A percentile compares a stretch with the other conserved stretches of the same genome.
Conservation (phyloP, 345 rosid species). For the Bretschneidera sinensis region DNA sequence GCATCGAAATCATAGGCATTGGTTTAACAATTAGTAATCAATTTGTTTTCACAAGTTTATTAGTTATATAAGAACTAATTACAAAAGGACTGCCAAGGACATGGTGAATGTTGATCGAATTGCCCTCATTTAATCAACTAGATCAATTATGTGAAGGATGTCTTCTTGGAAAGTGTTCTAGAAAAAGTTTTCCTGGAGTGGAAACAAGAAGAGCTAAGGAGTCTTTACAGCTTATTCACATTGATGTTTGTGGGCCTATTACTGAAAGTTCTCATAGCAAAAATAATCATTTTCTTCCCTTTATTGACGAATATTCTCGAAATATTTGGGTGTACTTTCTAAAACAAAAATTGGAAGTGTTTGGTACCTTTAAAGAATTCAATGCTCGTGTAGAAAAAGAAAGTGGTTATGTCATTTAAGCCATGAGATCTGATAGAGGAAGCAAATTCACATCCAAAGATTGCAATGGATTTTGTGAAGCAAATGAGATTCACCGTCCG, state of each 20-base stretch:
- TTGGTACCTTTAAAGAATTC: background rate
- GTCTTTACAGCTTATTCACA: background rate
- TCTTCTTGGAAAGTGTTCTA: background rate
- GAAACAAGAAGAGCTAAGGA: background rate
- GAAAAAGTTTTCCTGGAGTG: background rate
- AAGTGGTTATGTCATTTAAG: background rate
- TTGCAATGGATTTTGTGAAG: constrained; percentile 3
- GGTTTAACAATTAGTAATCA: no score
- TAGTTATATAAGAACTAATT: no score
- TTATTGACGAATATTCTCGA: background rate
- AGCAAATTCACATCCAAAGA: constrained; percentile 1
- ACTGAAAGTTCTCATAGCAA: background rate
- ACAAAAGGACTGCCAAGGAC: no score
- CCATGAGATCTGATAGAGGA: background rate
- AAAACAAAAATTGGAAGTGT: background rate
- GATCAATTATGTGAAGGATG: constrained; percentile 9
- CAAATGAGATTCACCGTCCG: background rate
- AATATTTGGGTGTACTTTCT: background rate
- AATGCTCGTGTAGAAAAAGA: constrained; percentile 1
- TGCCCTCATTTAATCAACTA: background rate
- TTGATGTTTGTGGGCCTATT: background rate
- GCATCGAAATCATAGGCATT: no score
- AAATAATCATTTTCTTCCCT: background rate
- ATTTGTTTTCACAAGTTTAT: no score
- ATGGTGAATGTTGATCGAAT: constrained; percentile 8